These are phyloP conservation scores for Apiosordaria backusii DNA, from an alignment of 495 filamentous ascomycete species.

Conservation along the genomic window DNA sequence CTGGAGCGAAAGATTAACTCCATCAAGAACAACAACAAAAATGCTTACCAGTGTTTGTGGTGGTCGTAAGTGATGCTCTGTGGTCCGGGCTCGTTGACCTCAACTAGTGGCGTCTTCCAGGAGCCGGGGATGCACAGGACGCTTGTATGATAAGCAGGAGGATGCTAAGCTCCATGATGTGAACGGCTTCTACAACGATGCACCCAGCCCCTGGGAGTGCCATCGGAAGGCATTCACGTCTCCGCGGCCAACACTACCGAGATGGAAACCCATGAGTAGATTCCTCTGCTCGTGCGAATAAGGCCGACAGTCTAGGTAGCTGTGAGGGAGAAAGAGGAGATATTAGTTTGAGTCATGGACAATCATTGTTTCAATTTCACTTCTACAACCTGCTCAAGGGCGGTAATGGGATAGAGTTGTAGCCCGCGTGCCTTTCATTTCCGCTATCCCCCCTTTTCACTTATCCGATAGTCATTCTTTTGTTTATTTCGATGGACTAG, in stretches of 20 bases:
- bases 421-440: too few species aligned
- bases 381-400: too few species aligned
- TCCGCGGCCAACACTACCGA: neutral
- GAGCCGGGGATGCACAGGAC: neutral
- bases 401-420: too few species aligned
- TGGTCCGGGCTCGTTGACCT: neutral
- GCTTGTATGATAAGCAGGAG: neutral
- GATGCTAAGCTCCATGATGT: neutral
- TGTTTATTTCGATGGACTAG: too few species aligned
- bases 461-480: too few species aligned
- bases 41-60: neutral
- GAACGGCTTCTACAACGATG: neutral
- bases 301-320: too few species aligned
- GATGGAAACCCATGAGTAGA: too few species aligned
- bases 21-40: neutral
- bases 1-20: neutral
- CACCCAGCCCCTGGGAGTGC: neutral
- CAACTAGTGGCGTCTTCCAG: neutral
- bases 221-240: neutral
- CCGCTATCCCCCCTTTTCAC: too few species aligned
- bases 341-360: too few species aligned
- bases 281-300: too few species aligned
- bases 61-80: neutral
- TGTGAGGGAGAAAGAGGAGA: too few species aligned
- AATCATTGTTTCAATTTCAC: too few species aligned